phyloP scores from a whole-genome alignment of 2,329 filamentous ascomycete species.

The Ceratocystis alfenasii region DNA sequence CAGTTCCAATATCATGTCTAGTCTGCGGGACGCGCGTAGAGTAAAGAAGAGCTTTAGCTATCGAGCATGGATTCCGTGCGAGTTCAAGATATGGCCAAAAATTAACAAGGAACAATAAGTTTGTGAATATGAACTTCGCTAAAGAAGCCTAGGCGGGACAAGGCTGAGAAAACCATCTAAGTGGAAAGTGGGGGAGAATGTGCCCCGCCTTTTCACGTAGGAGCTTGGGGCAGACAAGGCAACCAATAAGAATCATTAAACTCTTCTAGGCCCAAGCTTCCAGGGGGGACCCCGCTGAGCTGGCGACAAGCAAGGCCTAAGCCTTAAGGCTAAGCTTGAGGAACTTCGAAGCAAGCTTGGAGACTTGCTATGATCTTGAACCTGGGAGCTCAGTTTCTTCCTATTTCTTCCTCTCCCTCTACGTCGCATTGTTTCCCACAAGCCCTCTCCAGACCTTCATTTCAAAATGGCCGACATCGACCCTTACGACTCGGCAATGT shows the following conservation, averaged over 20 bases:
- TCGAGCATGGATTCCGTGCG: neutral
- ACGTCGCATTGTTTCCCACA: neutral
- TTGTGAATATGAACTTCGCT: neutral
- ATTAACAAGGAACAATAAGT: neutral
- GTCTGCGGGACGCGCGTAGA: conserved; percentile 33
- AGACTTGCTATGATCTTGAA: too few relatives aligned
- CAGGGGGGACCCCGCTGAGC: conserved; percentile 18
- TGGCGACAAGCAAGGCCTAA: neutral
- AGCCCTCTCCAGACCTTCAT: neutral
- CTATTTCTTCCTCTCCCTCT: neutral
- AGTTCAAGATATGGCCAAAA: neutral
- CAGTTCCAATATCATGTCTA: conserved; percentile 40
- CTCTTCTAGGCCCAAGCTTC: neutral
- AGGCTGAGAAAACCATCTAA: neutral
- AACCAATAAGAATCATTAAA: conserved; percentile 10
- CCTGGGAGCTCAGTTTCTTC: neutral
- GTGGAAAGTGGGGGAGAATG: neutral
- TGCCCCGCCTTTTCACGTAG: conserved; percentile 19
- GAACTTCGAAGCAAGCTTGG: conserved; percentile 9
- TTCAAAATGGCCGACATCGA: conserved; percentile 43
- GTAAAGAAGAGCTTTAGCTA: conserved; percentile 30
- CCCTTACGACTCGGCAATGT: conserved; percentile 68
- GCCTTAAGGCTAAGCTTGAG: neutral
- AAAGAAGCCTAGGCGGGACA: neutral
- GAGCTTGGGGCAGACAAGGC: conserved; percentile 17